phyloP scores from a whole-genome alignment of 192 early-diverging fungal genomes.

The Neocallimastix lanati region DNA sequence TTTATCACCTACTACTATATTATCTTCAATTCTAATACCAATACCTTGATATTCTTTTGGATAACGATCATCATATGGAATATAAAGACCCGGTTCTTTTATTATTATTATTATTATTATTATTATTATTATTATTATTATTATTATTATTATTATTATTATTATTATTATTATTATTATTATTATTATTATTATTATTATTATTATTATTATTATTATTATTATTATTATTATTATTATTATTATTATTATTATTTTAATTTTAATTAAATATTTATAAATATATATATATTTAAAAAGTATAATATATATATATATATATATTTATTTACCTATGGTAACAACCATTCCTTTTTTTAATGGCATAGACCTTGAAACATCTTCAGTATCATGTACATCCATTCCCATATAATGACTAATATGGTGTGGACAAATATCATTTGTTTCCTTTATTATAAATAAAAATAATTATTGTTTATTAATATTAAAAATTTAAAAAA shows the following conservation, averaged over 20 bases:
- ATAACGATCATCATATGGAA: constrained; percentile 58
- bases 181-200: no score
- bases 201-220: no score
- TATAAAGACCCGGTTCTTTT: constrained; percentile 80
- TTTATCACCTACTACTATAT: constrained; percentile 60
- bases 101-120: no score
- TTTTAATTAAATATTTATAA: no score
- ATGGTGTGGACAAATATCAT: constrained; percentile 83
- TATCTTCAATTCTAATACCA: constrained; percentile 91
- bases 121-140: no score
- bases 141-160: no score
- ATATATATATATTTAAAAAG: no score
- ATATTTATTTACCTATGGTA: constrained; percentile 52
- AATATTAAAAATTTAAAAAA: no score
- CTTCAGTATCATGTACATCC: constrained; percentile 81
- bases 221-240: no score
- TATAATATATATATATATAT: not conserved
- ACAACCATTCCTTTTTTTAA: constrained; percentile 72
- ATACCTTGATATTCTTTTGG: constrained; percentile 68
- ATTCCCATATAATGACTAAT: constrained; percentile 85
- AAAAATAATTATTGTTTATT: no score
- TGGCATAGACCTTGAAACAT: constrained; percentile 46
- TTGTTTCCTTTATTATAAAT: not conserved
- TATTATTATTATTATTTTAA: no score
- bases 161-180: no score